phyloP scores from a whole-genome alignment of 306 rosid genomes.

The Acmispon strigosus region DNA sequence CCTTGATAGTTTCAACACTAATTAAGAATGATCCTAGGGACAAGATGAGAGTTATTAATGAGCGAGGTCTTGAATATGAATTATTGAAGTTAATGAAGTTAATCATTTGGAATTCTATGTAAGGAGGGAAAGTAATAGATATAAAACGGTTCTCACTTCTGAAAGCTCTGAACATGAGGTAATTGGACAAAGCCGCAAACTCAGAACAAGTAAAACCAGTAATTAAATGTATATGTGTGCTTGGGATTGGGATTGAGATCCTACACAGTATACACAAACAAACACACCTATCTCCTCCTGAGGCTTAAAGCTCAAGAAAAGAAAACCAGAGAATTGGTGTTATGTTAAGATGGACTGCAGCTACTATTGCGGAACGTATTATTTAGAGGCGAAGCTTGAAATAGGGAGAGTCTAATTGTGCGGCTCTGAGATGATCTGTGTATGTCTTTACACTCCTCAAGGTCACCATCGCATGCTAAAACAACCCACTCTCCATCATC shows the following conservation, averaged over 20 bases:
- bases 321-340: background rate
- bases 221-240: too few relatives aligned
- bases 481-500: conserved; percentile 50
- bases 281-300: background rate
- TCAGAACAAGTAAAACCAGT: background rate
- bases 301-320: background rate
- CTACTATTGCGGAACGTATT: conserved; percentile 26
- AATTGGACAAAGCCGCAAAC: background rate
- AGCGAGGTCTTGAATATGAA: too few relatives aligned
- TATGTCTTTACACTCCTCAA: conserved; percentile 50
- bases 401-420: conserved; percentile 46
- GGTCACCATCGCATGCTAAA: conserved; percentile 50
- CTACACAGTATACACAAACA: background rate
- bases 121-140: background rate
- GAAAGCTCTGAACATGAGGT: background rate
- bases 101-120: too few relatives aligned
- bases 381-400: conserved; percentile 36
- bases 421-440: conserved; percentile 39
- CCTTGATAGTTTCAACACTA: too few relatives aligned
- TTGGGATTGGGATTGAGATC: background rate
- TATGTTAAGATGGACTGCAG: conserved; percentile 16
- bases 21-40: too few relatives aligned
- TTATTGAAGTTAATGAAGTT: too few relatives aligned
- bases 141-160: background rate
- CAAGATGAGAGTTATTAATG: too few relatives aligned